phyloP scores from a whole-genome alignment of 2,329 filamentous ascomycete species.

The Fusarium tanahbumbuense region DNA sequence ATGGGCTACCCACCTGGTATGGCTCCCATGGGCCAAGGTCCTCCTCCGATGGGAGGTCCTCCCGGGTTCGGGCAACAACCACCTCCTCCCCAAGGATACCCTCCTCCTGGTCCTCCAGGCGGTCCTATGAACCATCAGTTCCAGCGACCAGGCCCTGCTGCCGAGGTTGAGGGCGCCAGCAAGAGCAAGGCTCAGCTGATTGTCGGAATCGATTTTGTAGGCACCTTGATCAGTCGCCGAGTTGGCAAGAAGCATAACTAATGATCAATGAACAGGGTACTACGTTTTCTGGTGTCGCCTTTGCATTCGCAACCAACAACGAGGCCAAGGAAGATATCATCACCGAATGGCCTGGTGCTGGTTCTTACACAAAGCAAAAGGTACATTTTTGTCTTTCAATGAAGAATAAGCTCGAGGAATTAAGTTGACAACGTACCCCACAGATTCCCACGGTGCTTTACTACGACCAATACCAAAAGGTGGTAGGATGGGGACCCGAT shows the following conservation, averaged over 20 bases:
- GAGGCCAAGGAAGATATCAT: constrained; percentile 99
- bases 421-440: constrained; percentile 23
- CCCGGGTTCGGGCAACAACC: constrained; percentile 56
- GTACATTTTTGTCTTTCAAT: constrained; percentile 58
- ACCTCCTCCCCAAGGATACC: constrained; percentile 57
- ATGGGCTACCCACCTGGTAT: constrained; percentile 71
- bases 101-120: constrained; percentile 54
- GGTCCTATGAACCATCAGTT: constrained; percentile 56
- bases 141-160: constrained; percentile 62
- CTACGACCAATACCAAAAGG: constrained; percentile 99
- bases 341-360: constrained; percentile 97
- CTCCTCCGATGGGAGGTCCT: constrained; percentile 53
- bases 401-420: not conserved
- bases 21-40: constrained; percentile 56
- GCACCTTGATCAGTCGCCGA: constrained; percentile 45
- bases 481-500: constrained; percentile 99
- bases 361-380: constrained; percentile 99
- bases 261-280: constrained; percentile 74
- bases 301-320: constrained; percentile 96
- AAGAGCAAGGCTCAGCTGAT: constrained; percentile 97
- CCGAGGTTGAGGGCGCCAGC: constrained; percentile 87
- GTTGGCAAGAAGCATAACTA: constrained; percentile 17
- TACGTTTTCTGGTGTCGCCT: constrained; percentile 97
- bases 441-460: constrained; percentile 99
- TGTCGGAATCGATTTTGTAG: constrained; percentile 98